Evolutionary conservation across 148 eudicot genomes (phyloP).

Genomic region (Spergularia bocconei): DNA sequence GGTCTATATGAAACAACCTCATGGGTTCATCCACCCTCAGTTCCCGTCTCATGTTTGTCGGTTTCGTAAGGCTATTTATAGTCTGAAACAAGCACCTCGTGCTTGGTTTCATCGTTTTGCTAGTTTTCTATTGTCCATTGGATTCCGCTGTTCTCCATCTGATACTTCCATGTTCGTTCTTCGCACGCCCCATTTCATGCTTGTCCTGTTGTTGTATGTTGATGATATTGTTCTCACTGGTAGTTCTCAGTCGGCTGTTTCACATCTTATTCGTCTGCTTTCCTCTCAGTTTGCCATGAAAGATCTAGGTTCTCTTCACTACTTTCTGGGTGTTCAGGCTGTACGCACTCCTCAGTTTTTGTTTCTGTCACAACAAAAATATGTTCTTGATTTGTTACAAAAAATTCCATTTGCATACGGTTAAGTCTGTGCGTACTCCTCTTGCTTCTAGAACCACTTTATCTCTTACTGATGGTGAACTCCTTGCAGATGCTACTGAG

Average conservation of each 20-base stretch:
- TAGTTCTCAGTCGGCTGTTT: too few relatives aligned
- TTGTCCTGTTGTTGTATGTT: neutral
- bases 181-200: neutral
- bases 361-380: neutral
- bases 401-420: too few relatives aligned
- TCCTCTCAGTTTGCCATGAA: neutral
- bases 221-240: constrained; percentile 3
- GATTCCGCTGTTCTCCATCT: neutral
- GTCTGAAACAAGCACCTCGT: too few relatives aligned
- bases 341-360: too few relatives aligned
- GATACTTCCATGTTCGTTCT: neutral
- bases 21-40: too few relatives aligned
- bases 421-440: neutral
- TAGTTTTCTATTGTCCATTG: neutral
- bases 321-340: neutral
- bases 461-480: neutral
- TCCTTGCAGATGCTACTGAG: too few relatives aligned
- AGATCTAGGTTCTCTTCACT: too few relatives aligned
- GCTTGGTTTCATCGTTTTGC: too few relatives aligned
- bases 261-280: neutral
- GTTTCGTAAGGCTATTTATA: too few relatives aligned
- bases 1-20: too few relatives aligned
- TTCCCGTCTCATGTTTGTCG: too few relatives aligned
- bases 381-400: neutral
- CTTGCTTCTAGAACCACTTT: neutral